phyloP scores from a whole-genome alignment of 345 rosid genomes.

The Schrenkiella parvula region DNA sequence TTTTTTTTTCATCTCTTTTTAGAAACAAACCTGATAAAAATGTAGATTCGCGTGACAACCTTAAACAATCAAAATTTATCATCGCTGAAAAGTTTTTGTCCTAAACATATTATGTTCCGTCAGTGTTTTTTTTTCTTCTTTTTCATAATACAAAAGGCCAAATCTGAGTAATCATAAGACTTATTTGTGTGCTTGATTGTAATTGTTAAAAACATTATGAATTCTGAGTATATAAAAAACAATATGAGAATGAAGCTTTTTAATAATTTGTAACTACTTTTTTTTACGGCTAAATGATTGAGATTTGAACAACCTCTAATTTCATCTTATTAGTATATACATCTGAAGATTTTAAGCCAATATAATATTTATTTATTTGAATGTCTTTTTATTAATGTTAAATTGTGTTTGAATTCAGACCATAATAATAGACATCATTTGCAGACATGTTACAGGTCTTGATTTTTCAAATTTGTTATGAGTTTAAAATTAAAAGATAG shows the following conservation, averaged over 20 bases:
- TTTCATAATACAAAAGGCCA: background rate
- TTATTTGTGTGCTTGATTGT: background rate
- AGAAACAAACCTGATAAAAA: background rate
- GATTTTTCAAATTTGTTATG: background rate
- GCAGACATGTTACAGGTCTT: too few relatives aligned
- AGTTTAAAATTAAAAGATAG: background rate
- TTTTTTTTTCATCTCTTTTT: background rate
- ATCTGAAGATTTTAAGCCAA: background rate
- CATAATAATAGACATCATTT: too few relatives aligned
- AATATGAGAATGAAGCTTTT: background rate
- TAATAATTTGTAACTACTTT: background rate
- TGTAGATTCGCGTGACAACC: constrained; percentile 10
- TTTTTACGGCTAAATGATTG: background rate
- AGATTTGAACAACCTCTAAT: background rate
- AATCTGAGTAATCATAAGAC: background rate
- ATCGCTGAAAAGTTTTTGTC: background rate
- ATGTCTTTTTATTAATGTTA: too few relatives aligned
- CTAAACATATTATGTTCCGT: background rate
- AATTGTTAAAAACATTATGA: background rate
- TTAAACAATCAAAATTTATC: constrained; percentile 10
- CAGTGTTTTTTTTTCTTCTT: background rate
- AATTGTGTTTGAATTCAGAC: too few relatives aligned
- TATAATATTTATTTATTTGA: background rate
- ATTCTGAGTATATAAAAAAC: too few relatives aligned
- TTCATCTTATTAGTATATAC: background rate